phyloP scores from a whole-genome alignment of 2,329 filamentous ascomycete species.

The Alternaria infectoria region DNA sequence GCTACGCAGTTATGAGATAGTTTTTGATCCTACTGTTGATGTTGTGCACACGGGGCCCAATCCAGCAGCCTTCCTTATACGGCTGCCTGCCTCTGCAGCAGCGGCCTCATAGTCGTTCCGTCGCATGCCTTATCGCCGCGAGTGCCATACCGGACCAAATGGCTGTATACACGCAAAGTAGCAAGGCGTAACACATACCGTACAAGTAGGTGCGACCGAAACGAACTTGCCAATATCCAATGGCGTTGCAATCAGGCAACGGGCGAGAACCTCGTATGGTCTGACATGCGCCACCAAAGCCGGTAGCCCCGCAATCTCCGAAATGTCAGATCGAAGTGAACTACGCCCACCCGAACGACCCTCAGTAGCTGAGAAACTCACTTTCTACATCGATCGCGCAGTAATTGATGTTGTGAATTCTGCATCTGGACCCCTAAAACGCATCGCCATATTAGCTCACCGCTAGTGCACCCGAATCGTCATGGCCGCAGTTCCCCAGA shows the following conservation, averaged over 20 bases:
- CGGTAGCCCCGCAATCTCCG: background rate
- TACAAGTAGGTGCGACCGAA: background rate
- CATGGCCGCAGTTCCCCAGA: slow-evolving; percentile 1
- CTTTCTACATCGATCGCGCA: background rate
- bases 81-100: background rate
- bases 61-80: background rate
- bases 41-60: background rate
- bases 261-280: background rate
- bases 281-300: background rate
- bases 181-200: background rate
- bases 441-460: background rate
- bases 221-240: background rate
- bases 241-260: background rate
- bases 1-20: background rate
- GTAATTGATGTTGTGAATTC: background rate
- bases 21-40: background rate
- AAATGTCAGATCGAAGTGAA: background rate
- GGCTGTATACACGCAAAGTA: background rate
- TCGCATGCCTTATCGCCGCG: background rate
- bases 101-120: background rate
- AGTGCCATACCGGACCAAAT: background rate
- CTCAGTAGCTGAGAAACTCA: background rate
- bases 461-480: background rate
- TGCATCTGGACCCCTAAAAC: background rate
- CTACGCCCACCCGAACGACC: background rate